A percentile compares a stretch with the other conserved stretches of the same genome.
Conservation (phyloP, 2,329 filamentous ascomycete species). For the Claviceps humidiphila region DNA sequence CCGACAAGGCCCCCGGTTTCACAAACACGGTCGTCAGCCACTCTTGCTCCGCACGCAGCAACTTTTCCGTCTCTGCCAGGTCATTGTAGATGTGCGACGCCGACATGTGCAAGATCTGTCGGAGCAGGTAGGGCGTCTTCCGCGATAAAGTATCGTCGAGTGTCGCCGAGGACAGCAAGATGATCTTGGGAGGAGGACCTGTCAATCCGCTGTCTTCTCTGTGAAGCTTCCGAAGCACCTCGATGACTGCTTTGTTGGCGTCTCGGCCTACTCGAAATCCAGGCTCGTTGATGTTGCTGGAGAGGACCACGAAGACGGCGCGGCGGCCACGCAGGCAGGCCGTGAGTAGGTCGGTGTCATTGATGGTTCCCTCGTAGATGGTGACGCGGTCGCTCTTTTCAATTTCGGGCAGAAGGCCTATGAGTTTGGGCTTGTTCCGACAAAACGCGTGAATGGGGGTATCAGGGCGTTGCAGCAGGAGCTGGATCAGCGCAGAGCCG, state of each 20-base stretch:
- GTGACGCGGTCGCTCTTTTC: conserved; percentile 18
- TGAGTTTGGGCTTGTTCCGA: conserved; percentile 27
- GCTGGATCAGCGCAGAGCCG: conserved; percentile 26
- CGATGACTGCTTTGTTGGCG: conserved; percentile 20
- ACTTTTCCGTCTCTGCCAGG: conserved; percentile 19
- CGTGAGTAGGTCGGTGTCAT: conserved; percentile 23
- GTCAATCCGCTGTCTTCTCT: neutral
- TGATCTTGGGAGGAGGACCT: conserved; percentile 19
- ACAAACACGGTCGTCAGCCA: conserved; percentile 27
- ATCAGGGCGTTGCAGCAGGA: conserved; percentile 20
- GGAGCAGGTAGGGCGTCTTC: conserved; percentile 16
- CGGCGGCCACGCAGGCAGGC: conserved; percentile 10
- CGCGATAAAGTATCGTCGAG: conserved; percentile 24
- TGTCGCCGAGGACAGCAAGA: conserved; percentile 29
- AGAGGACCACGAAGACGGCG: conserved; percentile 27
- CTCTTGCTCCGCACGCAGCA: conserved; percentile 22
- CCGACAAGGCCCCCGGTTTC: conserved; percentile 21
- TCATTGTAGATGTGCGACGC: conserved; percentile 14
- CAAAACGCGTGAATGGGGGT: conserved; percentile 29
- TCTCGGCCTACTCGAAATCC: conserved; percentile 24
- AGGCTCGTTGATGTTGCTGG: conserved; percentile 31
- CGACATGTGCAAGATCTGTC: conserved; percentile 15
- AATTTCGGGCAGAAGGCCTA: conserved; percentile 18
- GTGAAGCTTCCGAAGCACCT: conserved; percentile 12
- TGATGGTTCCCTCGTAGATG: conserved; percentile 28